Percentiles rank a stretch among this genome's conserved stretches.
Evolutionary conservation across 1,284 basidiomycete species (phyloP).

Genomic region (Ustilago xerochloae): DNA sequence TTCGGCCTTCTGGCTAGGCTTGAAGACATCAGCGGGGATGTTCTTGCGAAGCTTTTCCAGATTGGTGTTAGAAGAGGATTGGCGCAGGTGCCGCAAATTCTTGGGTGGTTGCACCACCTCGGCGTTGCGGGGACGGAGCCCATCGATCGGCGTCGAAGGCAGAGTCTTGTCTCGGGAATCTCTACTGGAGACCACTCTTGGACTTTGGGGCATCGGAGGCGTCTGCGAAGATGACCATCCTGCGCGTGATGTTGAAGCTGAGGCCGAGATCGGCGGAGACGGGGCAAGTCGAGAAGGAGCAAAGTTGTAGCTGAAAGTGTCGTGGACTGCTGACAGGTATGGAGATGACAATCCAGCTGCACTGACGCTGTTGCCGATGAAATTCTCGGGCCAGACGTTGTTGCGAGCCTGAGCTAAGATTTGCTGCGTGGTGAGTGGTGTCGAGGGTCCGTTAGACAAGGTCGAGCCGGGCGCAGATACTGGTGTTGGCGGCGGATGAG

Average conservation of each 20-base stretch:
- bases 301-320: slow-evolving; percentile 28
- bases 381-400: slow-evolving; percentile 48
- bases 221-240: slow-evolving; percentile 22
- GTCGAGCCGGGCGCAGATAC: background rate
- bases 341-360: slow-evolving; percentile 35
- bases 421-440: slow-evolving; percentile 44
- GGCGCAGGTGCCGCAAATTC: slow-evolving; percentile 39
- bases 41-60: slow-evolving; percentile 18
- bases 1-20: background rate
- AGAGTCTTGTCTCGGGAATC: slow-evolving; percentile 23
- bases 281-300: slow-evolving; percentile 32
- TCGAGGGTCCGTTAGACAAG: slow-evolving; percentile 1
- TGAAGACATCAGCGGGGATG: slow-evolving; percentile 18
- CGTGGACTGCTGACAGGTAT: slow-evolving; percentile 15
- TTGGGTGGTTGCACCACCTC: slow-evolving; percentile 25
- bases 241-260: background rate
- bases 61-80: slow-evolving; percentile 25
- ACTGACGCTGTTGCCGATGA: slow-evolving; percentile 35
- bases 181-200: background rate
- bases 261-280: slow-evolving; percentile 14
- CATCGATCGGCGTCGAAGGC: slow-evolving; percentile 6
- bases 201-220: slow-evolving; percentile 18
- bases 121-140: slow-evolving; percentile 13
- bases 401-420: slow-evolving; percentile 38
- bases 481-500: slow-evolving; percentile 7